Conservation (phyloP, 2,329 filamentous ascomycete genomes). For the Sporothrix protearum region DNA sequence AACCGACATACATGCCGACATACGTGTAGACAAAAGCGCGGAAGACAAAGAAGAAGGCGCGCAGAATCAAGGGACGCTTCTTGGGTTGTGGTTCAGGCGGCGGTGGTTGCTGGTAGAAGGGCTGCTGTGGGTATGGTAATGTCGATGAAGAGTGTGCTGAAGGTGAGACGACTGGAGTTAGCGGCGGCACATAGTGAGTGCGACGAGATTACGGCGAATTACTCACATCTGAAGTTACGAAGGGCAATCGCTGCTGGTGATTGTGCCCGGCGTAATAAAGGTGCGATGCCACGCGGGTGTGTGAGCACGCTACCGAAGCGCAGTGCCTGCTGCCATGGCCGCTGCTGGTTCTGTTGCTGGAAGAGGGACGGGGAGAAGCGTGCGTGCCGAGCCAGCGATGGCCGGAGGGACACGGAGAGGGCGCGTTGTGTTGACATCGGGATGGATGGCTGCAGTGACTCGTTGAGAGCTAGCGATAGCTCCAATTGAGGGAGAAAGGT, state of each 20-base stretch:
- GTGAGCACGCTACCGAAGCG: background rate
- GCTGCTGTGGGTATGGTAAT: slow-evolving; percentile 13
- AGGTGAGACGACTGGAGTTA: background rate
- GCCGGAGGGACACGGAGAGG: slow-evolving; percentile 7
- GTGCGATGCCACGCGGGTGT: background rate
- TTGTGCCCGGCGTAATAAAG: background rate
- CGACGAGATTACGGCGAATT: background rate
- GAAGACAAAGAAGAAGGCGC: slow-evolving; percentile 11
- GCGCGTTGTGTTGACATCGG: slow-evolving; percentile 1
- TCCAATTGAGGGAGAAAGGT: background rate
- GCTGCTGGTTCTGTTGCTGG: background rate
- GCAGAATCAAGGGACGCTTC: slow-evolving; percentile 3
- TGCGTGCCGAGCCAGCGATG: background rate
- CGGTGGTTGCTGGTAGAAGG: slow-evolving; percentile 28
- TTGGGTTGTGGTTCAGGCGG: slow-evolving; percentile 10
- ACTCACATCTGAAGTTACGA: background rate
- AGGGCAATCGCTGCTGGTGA: background rate
- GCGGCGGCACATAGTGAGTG: background rate
- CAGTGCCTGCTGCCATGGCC: background rate
- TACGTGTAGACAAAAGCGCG: slow-evolving; percentile 13
- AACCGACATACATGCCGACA: background rate
- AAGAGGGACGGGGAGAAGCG: background rate
- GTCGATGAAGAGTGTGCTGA: background rate
- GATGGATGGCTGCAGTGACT: background rate
- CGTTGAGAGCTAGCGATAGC: background rate